Conservation (phyloP, 2,329 filamentous ascomycete species). For the Calonectria henricotiae region DNA sequence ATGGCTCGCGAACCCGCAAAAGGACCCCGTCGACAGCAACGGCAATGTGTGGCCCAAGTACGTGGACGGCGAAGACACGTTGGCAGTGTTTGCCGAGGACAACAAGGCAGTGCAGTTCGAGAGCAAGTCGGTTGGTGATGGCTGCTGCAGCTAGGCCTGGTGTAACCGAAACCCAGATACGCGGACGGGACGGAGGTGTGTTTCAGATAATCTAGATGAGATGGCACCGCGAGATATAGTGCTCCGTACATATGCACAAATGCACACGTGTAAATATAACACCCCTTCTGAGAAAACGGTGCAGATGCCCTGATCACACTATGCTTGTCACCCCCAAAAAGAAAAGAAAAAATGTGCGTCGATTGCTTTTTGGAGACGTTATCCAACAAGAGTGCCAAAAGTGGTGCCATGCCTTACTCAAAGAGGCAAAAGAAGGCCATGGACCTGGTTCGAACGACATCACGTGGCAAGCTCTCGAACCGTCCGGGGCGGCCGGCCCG, state of each 20-base stretch:
- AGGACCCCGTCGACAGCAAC: conserved; percentile 41
- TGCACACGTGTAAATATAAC: neutral
- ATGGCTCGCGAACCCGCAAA: conserved; percentile 45
- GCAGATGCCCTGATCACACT: neutral
- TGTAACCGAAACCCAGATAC: neutral
- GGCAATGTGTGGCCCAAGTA: conserved; percentile 50
- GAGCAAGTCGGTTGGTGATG: conserved; percentile 35
- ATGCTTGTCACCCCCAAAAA: neutral
- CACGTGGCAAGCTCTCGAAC: conserved; percentile 27
- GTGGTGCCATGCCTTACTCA: conserved; percentile 29
- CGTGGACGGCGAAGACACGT: conserved; percentile 36
- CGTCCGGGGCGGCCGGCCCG: conserved; percentile 32
- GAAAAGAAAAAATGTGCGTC: no score
- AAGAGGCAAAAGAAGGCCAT: conserved; percentile 29
- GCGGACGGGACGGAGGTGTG: neutral
- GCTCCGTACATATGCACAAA: conserved; percentile 4
- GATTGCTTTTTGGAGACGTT: neutral
- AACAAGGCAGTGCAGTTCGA: conserved; percentile 35
- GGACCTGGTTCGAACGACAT: conserved; percentile 31
- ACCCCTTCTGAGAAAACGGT: neutral
- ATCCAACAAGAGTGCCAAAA: neutral
- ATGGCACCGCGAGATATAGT: conserved; percentile 13
- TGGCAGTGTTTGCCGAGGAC: conserved; percentile 46
- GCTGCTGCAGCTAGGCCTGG: conserved; percentile 34
- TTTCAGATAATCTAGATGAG: conserved; percentile 22